Base-by-base conservation (phyloP, 176 grass and related monocot genomes). In the Dendrocalamus sinicus region DNA sequence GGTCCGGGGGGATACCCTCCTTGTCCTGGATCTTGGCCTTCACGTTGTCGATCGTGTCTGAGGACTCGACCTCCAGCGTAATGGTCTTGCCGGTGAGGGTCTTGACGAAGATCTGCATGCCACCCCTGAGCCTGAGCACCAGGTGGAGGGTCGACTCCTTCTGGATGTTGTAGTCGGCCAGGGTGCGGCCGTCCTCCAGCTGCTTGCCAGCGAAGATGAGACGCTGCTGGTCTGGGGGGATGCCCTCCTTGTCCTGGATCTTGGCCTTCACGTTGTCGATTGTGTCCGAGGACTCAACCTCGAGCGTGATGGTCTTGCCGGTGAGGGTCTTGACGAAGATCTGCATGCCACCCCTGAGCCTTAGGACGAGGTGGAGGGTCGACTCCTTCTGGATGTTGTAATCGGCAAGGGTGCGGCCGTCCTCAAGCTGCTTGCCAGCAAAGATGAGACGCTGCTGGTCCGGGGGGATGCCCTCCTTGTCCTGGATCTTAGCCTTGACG, bases 211-310 rank as follows among this genome's bases (percentile, higher is more conserved):
- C 91, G 0, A 96, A 96, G 57, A 96, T 96, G 8, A 96, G 70
- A 2, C 91, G 45, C 78, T 93, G 91, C 91, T 96, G 90, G 80
- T 97, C 85, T 0, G 94, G 94, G 0, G 94, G 94, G 2, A 97
- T 97, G 2, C 94, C 94, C 83, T 97, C 94, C 88, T 97, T 97
- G 61, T 97, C 92, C 66, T 94, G 94, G 23, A 97, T 97, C 83
- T 97, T 97, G 0, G 94, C 94, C 62, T 97, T 97, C 0, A 97
- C 94, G 0, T 97, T 97, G 62, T 97, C 92, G 0, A 95, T 93
- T 0, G 95, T 97, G 69, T 97, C 92, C 0, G 92, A 97, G 0
- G 67, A 77, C 87, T 97, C 95, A 0, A 97, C 95, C 89, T 97
- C 95, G 0, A 97, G 60, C 0, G 95, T 97, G 37, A 97, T 97